Conservation (phyloP, 768 basidiomycete species). For the Panellus pusillus region DNA sequence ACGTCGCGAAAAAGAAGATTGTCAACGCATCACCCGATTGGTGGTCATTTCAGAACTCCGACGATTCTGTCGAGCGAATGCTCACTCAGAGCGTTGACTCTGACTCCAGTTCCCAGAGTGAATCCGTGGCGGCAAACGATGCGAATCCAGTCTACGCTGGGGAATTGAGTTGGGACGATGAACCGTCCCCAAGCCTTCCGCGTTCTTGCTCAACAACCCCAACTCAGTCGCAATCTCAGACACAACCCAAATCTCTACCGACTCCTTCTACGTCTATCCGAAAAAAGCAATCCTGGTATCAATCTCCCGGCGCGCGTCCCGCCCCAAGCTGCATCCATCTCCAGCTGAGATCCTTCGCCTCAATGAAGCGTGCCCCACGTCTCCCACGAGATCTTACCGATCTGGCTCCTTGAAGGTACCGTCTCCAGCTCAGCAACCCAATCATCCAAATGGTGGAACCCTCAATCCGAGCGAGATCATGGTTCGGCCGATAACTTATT, state of each 20-base stretch:
- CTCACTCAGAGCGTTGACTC: constrained; percentile 41
- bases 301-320: constrained; percentile 8
- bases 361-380: neutral
- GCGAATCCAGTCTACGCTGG: constrained; percentile 10
- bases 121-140: constrained; percentile 1
- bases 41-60: constrained; percentile 37
- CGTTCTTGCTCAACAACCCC: constrained; percentile 9
- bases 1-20: neutral
- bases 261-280: neutral
- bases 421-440: neutral
- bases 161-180: constrained; percentile 16
- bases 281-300: constrained; percentile 12
- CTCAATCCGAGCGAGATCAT: constrained; percentile 1
- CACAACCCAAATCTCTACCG: neutral
- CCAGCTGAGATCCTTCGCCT: neutral
- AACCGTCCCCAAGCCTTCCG: neutral
- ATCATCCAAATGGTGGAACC: neutral
- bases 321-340: constrained; percentile 1
- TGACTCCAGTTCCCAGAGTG: constrained; percentile 6
- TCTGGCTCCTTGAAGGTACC: constrained; percentile 11
- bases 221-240: constrained; percentile 17
- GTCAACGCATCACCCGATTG: constrained; percentile 4
- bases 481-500: neutral
- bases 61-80: constrained; percentile 46
- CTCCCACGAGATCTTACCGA: neutral